Evolutionary conservation across 768 basidiomycete genomes (phyloP).

Genomic region (Rhodosporidiobolus sp.): DNA sequence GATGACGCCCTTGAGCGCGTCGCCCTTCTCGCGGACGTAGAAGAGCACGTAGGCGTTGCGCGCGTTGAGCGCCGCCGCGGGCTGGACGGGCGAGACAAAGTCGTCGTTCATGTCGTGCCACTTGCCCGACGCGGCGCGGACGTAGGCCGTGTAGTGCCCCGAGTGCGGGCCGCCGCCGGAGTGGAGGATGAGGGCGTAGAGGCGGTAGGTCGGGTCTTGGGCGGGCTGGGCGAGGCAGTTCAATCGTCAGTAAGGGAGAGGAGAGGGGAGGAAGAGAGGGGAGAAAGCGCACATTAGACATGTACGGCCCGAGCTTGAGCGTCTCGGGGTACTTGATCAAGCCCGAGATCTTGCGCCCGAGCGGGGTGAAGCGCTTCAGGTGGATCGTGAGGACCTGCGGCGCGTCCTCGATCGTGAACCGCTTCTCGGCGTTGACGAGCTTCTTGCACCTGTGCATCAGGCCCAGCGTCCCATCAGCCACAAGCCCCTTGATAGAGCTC

Average conservation of each 20-base stretch:
- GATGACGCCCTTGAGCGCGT: conserved; percentile 8
- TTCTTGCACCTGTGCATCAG: conserved; percentile 71
- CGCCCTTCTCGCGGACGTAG: conserved; percentile 68
- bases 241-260: not conserved
- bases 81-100: conserved; percentile 54
- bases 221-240: not conserved
- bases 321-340: conserved; percentile 72
- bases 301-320: conserved; percentile 68
- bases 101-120: conserved; percentile 98
- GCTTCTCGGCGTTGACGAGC: conserved; percentile 82
- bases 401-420: conserved; percentile 80
- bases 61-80: conserved; percentile 57
- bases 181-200: conserved; percentile 91
- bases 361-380: conserved; percentile 81
- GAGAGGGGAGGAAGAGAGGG: not conserved
- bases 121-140: conserved; percentile 64
- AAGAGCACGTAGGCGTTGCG: conserved; percentile 90
- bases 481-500: not conserved
- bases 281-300: conserved; percentile 68
- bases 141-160: conserved; percentile 88
- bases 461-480: too few species aligned
- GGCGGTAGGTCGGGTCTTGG: conserved; percentile 67
- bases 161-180: conserved; percentile 89
- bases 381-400: conserved; percentile 87
- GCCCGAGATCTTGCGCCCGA: conserved; percentile 80